phyloP scores from a whole-genome alignment of 2,329 filamentous ascomycete genomes.

The Bipolaris bicolor region DNA sequence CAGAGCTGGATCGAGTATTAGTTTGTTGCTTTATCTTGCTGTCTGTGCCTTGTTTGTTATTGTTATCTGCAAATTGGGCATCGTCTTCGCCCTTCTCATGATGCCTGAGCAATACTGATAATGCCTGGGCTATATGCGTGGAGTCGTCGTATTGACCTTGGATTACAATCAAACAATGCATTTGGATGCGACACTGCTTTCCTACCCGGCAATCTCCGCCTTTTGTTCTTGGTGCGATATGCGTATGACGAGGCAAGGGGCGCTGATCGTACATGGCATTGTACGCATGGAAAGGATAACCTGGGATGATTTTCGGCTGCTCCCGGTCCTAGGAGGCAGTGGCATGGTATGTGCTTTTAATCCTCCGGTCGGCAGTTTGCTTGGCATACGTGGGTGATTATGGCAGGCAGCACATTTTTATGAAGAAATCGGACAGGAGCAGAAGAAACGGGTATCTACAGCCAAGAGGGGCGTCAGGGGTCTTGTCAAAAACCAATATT shows the following conservation, averaged over 20 bases:
- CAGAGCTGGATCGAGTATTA: too few relatives aligned
- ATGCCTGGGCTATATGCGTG: too few relatives aligned
- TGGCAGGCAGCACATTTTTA: neutral
- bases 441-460: neutral
- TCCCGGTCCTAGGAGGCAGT: slow-evolving; percentile 12
- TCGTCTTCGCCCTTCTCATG: too few relatives aligned
- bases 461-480: neutral
- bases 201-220: neutral
- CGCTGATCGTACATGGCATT: neutral
- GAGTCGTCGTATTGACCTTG: neutral
- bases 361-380: slow-evolving; percentile 7
- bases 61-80: too few relatives aligned
- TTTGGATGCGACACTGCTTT: neutral
- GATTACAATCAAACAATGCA: neutral
- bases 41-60: too few relatives aligned
- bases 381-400: neutral
- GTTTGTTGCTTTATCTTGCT: too few relatives aligned
- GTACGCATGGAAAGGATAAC: slow-evolving; percentile 6
- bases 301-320: slow-evolving; percentile 12
- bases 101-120: too few relatives aligned
- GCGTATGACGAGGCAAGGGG: slow-evolving; percentile 6
- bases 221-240: neutral
- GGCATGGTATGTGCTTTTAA: slow-evolving; percentile 10
- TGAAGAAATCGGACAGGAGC: neutral
- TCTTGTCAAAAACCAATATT: neutral